phyloP scores from a whole-genome alignment of 169 alveolate species.

The Plasmodium gallinaceum region DNA sequence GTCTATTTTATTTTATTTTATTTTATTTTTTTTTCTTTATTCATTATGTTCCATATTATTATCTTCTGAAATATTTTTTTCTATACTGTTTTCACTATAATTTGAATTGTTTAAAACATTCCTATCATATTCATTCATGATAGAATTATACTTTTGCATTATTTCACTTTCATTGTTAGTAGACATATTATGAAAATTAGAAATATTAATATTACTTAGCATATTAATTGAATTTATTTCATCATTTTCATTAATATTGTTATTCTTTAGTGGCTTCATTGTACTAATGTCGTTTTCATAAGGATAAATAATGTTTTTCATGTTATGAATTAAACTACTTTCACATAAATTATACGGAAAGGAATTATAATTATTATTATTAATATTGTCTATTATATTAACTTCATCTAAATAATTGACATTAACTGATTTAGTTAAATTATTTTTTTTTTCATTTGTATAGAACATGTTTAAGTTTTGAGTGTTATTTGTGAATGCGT shows the following conservation, averaged over 20 bases:
- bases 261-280: constrained; percentile 3
- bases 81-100: not conserved
- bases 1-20: not conserved
- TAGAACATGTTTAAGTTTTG: constrained; percentile 7
- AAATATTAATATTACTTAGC: constrained; percentile 1
- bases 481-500: not conserved
- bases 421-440: not conserved
- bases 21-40: constrained; percentile 3
- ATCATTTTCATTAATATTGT: constrained; percentile 18
- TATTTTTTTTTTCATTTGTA: constrained; percentile 9
- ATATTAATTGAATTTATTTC: constrained; percentile 20
- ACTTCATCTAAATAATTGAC: constrained; percentile 22
- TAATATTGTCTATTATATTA: not conserved
- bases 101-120: constrained; percentile 4
- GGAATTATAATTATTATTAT: constrained; percentile 1
- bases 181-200: constrained; percentile 18
- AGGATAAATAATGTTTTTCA: constrained; percentile 26
- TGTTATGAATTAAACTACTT: constrained; percentile 1
- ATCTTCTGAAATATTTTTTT: constrained; percentile 9
- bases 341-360: constrained; percentile 11
- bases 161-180: constrained; percentile 23
- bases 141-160: constrained; percentile 9
- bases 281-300: not conserved
- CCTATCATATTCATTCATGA: constrained; percentile 30
- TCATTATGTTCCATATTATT: constrained; percentile 14